Evolutionary conservation across 2,329 filamentous ascomycete species (phyloP), one percentile per base, ranked within the genome.

Genomic region (Arthrocladium fulminans): DNA sequence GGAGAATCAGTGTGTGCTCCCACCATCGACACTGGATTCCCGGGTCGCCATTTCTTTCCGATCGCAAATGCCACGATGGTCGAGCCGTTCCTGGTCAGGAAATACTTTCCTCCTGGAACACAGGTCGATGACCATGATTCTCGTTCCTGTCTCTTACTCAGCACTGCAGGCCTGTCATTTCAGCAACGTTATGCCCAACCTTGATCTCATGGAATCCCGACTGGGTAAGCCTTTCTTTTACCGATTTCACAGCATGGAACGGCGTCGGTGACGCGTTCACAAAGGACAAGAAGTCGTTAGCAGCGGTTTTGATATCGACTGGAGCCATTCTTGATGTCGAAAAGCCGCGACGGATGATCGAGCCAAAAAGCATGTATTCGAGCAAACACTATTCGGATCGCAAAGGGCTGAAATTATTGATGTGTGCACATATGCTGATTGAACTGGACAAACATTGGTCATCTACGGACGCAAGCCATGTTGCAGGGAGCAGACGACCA

Each of bases 1-100:
- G 88, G 88, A 9, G 89, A 96, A 69, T 98, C 92, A 51, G 92
- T 97, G 69, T 98, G 90, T 32, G 92, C 89, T 58, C 90, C 92
- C 53, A 98, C 81, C 79, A 97, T 95, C 65, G 86, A 71, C 53
- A 96, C 83, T 7, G 89, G 83, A 66, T 94, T 94, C 38, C 90
- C 90, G 2, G 90, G 81, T 69, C 83, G 84, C 90, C 90, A 98
- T 72, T 86, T 83, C 61, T 81, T 79, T 61, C 90, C 90, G 61
- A 97, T 84, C 53, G 87, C 86, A 68, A 97, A 97, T 54, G 89
- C 89, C 50, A 95, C 80, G 55, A 97, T 86, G 42, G 90, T 94
- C 22, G 88, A 94, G 51, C 80, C 83, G 70, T 97, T 97, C 56
- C 90, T 84, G 41, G 90, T 97, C 61, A 96, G 79, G 71, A 89